Percentiles rank a stretch among this genome's conserved stretches.
Evolutionary conservation across 169 alveolate genomes (phyloP).

Genomic region (Toxoplasma gondii): DNA sequence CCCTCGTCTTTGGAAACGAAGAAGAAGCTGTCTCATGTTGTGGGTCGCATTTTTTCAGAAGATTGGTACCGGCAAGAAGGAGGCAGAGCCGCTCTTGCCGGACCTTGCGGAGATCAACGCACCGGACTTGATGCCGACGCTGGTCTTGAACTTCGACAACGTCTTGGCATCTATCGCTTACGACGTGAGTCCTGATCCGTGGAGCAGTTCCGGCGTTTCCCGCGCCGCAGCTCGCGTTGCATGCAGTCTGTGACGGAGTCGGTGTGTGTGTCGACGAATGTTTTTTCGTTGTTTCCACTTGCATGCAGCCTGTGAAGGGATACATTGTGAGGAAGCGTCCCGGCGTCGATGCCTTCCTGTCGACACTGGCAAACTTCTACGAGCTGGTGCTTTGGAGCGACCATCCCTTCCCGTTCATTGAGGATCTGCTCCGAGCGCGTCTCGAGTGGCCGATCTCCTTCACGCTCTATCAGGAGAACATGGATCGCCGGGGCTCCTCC

Average conservation of each 20-base stretch:
- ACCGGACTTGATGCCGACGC: constrained; percentile 91
- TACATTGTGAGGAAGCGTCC: constrained; percentile 93
- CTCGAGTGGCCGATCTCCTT: constrained; percentile 40
- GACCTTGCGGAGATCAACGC: constrained; percentile 87
- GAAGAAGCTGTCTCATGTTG: too few relatives aligned
- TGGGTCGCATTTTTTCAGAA: neutral
- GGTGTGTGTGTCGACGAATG: neutral
- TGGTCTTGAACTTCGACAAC: constrained; percentile 88
- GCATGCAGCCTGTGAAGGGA: constrained; percentile 79
- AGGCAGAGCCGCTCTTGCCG: constrained; percentile 84
- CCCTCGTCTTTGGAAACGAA: too few relatives aligned
- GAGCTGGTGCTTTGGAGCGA: constrained; percentile 93
- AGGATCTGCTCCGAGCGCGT: constrained; percentile 16
- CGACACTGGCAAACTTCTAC: constrained; percentile 86
- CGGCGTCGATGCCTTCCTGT: constrained; percentile 89
- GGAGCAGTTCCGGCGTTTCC: neutral
- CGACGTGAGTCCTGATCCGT: constrained; percentile 67
- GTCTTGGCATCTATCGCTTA: constrained; percentile 86
- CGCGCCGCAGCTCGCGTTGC: neutral
- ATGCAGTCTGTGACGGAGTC: neutral
- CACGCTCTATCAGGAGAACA: constrained; percentile 30
- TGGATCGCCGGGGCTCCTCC: constrained; percentile 9
- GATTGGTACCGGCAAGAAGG: neutral
- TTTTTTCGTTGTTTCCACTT: too few relatives aligned
- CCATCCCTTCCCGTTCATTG: constrained; percentile 32